Evolutionary conservation across 179 eudicot species (phyloP).

Genomic region (Nepenthes alata): DNA sequence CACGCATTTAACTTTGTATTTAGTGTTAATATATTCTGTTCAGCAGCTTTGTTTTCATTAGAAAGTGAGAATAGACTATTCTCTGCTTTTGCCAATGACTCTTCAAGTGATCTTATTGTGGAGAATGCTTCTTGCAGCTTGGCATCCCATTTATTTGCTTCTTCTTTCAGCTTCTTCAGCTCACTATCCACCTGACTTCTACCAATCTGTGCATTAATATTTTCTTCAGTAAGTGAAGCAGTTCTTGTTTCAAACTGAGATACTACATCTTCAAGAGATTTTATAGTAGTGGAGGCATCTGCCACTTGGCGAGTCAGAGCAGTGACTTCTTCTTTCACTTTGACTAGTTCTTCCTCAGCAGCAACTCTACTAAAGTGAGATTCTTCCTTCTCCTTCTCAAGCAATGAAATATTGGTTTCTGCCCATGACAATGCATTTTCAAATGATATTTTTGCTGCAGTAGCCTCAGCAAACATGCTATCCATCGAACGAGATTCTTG

Average conservation of each 20-base stretch:
- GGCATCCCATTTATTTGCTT: conserved; percentile 19
- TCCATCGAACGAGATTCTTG: conserved; percentile 30
- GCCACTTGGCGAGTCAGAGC: conserved; percentile 32
- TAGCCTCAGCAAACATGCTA: conserved; percentile 38
- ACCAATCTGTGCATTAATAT: conserved; percentile 31
- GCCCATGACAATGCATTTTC: conserved; percentile 58
- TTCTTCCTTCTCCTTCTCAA: conserved; percentile 51
- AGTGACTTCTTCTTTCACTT: conserved; percentile 40
- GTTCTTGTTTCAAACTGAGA: conserved; percentile 40
- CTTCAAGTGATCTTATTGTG: conserved; percentile 22
- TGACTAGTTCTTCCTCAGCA: conserved; percentile 46
- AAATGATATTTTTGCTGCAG: conserved; percentile 31
- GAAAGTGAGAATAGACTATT: conserved; percentile 18
- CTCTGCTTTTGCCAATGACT: conserved; percentile 25
- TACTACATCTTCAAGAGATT: conserved; percentile 57
- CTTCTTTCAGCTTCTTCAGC: conserved; percentile 40
- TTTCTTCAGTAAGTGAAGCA: conserved; percentile 48
- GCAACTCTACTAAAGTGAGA: conserved; percentile 34
- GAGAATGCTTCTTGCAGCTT: conserved; percentile 32
- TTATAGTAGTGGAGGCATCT: conserved; percentile 45
- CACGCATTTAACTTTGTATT: conserved; percentile 52
- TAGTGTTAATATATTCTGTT: conserved; percentile 46
- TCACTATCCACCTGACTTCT: conserved; percentile 41
- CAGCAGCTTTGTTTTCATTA: conserved; percentile 25
- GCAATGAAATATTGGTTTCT: conserved; percentile 35